These are phyloP conservation scores for Mollisia scopiformis DNA, from an alignment of 2,329 filamentous ascomycete genomes.

Conservation along the genomic window DNA sequence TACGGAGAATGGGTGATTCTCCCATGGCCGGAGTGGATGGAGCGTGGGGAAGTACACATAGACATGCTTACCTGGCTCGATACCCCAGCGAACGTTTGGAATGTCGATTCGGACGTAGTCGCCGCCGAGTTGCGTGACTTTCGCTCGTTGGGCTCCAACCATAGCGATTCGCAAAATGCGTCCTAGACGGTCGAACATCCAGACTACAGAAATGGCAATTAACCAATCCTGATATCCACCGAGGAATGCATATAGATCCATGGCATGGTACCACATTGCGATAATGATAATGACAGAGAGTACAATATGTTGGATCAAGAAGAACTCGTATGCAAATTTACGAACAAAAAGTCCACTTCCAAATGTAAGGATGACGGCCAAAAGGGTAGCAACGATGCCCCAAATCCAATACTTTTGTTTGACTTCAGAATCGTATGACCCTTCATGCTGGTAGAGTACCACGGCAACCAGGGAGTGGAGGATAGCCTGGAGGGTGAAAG, in stretches of 20 bases:
- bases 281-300: neutral
- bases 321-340: neutral
- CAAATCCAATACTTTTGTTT: constrained; percentile 46
- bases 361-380: neutral
- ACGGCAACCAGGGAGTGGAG: constrained; percentile 50
- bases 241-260: neutral
- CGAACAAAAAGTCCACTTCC: neutral
- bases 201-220: neutral
- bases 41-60: constrained; percentile 55
- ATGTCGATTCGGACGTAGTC: constrained; percentile 40
- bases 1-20: constrained; percentile 58
- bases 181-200: neutral
- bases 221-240: neutral
- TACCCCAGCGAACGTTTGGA: constrained; percentile 40
- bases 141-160: neutral
- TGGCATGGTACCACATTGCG: neutral
- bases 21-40: constrained; percentile 45
- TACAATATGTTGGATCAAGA: neutral
- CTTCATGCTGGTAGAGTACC: constrained; percentile 22
- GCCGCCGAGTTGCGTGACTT: neutral
- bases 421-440: constrained; percentile 33
- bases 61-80: constrained; percentile 39
- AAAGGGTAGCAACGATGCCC: constrained; percentile 44
- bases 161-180: neutral
- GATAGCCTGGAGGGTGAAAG: constrained; percentile 48